Evolutionary conservation across 352 stramenopile genomes (phyloP).

Genomic region (Pythium aphanidermatum): DNA sequence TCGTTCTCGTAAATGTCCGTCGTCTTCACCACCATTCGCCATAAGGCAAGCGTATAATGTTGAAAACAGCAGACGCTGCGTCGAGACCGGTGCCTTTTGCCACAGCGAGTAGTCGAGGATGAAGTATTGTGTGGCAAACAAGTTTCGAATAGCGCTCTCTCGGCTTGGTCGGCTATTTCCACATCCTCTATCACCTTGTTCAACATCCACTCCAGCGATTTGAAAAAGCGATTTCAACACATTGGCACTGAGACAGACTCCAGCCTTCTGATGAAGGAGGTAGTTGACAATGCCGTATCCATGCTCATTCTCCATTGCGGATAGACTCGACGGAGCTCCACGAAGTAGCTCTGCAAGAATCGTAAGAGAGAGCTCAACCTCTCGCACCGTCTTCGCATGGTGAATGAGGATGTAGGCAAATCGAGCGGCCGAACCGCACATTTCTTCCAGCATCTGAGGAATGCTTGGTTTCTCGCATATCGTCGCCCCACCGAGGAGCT

Average conservation of each 20-base stretch:
- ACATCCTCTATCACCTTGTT: constrained; percentile 3
- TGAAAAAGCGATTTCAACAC: constrained; percentile 38
- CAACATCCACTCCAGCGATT: constrained; percentile 48
- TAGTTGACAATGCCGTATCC: constrained; percentile 69
- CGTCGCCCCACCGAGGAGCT: constrained; percentile 44
- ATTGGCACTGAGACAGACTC: constrained; percentile 24
- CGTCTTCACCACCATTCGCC: constrained; percentile 28
- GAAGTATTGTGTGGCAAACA: constrained; percentile 65
- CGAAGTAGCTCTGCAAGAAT: constrained; percentile 32
- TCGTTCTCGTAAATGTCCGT: constrained; percentile 28
- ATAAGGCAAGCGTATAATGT: constrained; percentile 58
- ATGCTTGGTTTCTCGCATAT: constrained; percentile 24
- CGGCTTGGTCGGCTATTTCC: background rate
- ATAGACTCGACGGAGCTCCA: constrained; percentile 33
- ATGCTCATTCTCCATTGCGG: constrained; percentile 62
- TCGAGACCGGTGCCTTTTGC: constrained; percentile 33
- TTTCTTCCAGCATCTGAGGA: constrained; percentile 31
- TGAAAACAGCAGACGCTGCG: constrained; percentile 51
- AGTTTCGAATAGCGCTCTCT: constrained; percentile 49
- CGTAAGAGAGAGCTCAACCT: constrained; percentile 44
- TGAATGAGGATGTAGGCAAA: constrained; percentile 49
- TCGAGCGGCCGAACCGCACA: constrained; percentile 44
- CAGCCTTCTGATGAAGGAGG: constrained; percentile 52
- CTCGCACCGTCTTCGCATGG: constrained; percentile 25
- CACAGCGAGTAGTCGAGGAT: constrained; percentile 69